Evolutionary conservation across 192 early-diverging fungal species (phyloP), one percentile per base, ranked within the genome.

Genomic region (Umbelopsis isabellina): DNA sequence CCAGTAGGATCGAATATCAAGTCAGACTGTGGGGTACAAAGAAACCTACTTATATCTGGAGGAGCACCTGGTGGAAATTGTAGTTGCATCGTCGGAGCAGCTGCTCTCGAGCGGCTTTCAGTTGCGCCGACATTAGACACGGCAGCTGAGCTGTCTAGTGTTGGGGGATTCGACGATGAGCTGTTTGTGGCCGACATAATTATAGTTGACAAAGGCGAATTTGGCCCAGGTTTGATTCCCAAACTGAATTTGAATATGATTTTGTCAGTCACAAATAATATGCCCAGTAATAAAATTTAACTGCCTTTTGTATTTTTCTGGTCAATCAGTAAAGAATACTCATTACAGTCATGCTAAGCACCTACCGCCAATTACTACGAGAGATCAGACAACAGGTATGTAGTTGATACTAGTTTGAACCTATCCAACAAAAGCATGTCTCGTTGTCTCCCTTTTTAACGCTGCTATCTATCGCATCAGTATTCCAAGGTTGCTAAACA

Each of bases 31-130:
- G 10, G 21, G 18, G 22, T 30, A 45, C 12, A 15, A 15, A 37
- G 1, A 13, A 52, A 72, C 68, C 55, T 82, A 85, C 86, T 87
- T 51, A 95, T 93, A 68, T 95, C 93, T 6, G 94, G 89, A 70
- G 91, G 91, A 16, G 91, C 88, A 6, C 89, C 86, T 66, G 77
- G 85, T 49, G 94, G 94, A 66, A 92, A 93, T 2, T 66, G 47
- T 0, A 80, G 53, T 11, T 76, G 69, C 69, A 83, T 77, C 7
- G 30, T 52, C 21, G 80, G 80, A 41, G 72, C 41, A 10, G 64
- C 46, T 37, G 51, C 27, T 23, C 61, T 58, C 49, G 10, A 65
- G 25, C 9, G 53, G 50, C 8, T 37, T 18, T 48, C 27, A 30
- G 27, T 3, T 10, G 27, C 6, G 35, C 18, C 47, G 35, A 35